Evolutionary conservation across 2,329 filamentous ascomycete genomes (phyloP), one percentile per base, ranked within the genome.

Genomic region (Stagonosporopsis rhizophila): DNA sequence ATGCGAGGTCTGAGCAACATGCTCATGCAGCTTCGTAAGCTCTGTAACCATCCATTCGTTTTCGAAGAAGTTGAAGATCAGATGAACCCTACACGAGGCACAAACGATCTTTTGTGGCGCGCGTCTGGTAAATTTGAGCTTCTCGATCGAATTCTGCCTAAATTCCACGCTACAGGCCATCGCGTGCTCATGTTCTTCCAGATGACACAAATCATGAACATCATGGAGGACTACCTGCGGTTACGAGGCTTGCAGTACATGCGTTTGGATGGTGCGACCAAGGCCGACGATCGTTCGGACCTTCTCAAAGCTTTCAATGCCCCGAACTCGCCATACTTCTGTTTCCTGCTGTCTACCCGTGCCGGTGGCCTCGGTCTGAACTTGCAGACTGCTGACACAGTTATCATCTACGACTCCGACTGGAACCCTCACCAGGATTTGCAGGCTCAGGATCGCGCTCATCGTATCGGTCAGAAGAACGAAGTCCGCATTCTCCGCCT

Each of bases 151-250:
- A 83, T 99, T 59, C 77, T 99, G 61, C 95, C 95, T 42, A 99
- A 99, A 79, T 98, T 99, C 77, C 86, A 91, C 67, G 88, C 85
- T 3, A 93, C 91, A 1, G 92, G 92, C 15, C 95, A 99, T 85
- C 90, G 95, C 77, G 92, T 98, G 25, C 83, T 99, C 75, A 98
- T 99, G 90, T 99, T 99, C 85, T 99, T 99, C 84, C 95, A 99
- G 77, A 99, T 99, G 95, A 99, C 95, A 4, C 93, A 96, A 60
- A 99, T 99, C 74, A 99, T 99, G 95, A 96, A 99, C 78, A 99
- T 99, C 71, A 98, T 99, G 95, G 95, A 99, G 69, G 95, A 99
- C 75, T 99, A 96, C 75, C 79, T 99, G 60, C 89, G 94, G 3
- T 89, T 92, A 71, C 86, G 91, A 62, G 89, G 89, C 42, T 83